These are phyloP conservation scores for Aspergillus sp. DNA, from an alignment of 2,329 filamentous ascomycete genomes.

Conservation along the genomic window DNA sequence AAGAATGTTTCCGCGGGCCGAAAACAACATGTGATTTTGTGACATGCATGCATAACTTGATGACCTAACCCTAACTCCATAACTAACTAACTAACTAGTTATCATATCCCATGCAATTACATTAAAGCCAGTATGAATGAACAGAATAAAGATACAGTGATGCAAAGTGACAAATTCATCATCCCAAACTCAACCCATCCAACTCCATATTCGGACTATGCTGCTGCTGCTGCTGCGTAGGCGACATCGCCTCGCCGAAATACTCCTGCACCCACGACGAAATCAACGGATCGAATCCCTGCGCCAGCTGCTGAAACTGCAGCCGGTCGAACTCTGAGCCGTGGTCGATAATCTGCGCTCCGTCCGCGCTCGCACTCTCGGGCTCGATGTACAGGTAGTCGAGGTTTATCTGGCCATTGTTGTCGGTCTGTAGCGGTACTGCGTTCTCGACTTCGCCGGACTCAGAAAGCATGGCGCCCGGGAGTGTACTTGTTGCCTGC, in stretches of 20 bases:
- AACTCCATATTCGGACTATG: slow-evolving; percentile 2
- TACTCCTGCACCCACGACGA: slow-evolving; percentile 13
- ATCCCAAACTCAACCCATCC: neutral
- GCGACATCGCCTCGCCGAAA: slow-evolving; percentile 2
- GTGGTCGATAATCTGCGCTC: neutral
- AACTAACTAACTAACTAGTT: too few relatives aligned
- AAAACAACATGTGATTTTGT: too few relatives aligned
- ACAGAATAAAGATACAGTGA: neutral
- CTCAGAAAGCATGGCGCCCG: neutral
- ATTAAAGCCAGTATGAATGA: neutral
- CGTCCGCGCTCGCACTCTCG: neutral
- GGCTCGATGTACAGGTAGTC: slow-evolving; percentile 14
- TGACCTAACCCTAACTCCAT: neutral
- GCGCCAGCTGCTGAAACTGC: neutral
- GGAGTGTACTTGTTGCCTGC: too few relatives aligned
- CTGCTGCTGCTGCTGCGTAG: neutral
- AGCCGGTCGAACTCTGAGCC: neutral
- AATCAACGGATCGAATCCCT: slow-evolving; percentile 12
- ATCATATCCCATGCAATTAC: neutral
- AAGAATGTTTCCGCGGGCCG: too few relatives aligned
- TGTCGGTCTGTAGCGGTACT: neutral
- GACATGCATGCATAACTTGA: too few relatives aligned
- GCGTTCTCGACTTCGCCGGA: neutral
- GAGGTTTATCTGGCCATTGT: slow-evolving; percentile 4
- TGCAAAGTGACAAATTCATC: neutral